Evolutionary conservation across 2,329 filamentous ascomycete species (phyloP), one percentile per base, ranked within the genome.

Genomic region (Penicillium crustosum): DNA sequence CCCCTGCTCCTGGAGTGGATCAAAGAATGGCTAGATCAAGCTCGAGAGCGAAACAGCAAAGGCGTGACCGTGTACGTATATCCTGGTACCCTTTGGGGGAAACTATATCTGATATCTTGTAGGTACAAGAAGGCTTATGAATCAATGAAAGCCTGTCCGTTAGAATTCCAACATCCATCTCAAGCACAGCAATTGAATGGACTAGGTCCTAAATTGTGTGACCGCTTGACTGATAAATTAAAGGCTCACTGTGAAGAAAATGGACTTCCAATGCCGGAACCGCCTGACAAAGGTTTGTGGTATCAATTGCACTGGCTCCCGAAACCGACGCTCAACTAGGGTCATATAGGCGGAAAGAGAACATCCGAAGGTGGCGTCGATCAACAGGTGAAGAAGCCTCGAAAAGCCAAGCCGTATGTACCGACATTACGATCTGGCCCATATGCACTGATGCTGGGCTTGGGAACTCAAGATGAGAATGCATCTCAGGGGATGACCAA

Each of bases 101-200:
- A 13, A 49, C 36, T 21, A 8, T 27, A 43, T 52, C 65, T 66
- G 57, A 61, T 35, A 25, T 31, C 9, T 15, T 45, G 3, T n/a
- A 87, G 84, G 0, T 93, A 92, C 73, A 89, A 85, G 62, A 86
- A 88, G 65, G 90, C 90, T 1, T 91, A 91, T 68, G 83, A 90
- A 57, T 89, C 90, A 2, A 83, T 94, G 72, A 90, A 87, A 73
- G 84, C 84, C 13, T 93, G 89, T 62, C 90, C 90, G 0, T 77
- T 91, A 39, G 75, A 77, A 1, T 90, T 91, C 63, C 78, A 83
- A 19, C 90, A 94, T 70, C 90, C 90, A 2, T 86, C 86, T 6
- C 84, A 92, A 75, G 83, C 90, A 1, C 82, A 87, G 65, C 83
- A 88, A 64, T 81, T 94, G n/a, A 86, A 86, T 59, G 89, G 89